Conservation (phyloP, 192 early-diverging fungal species). For the Lobosporangium transversale region DNA sequence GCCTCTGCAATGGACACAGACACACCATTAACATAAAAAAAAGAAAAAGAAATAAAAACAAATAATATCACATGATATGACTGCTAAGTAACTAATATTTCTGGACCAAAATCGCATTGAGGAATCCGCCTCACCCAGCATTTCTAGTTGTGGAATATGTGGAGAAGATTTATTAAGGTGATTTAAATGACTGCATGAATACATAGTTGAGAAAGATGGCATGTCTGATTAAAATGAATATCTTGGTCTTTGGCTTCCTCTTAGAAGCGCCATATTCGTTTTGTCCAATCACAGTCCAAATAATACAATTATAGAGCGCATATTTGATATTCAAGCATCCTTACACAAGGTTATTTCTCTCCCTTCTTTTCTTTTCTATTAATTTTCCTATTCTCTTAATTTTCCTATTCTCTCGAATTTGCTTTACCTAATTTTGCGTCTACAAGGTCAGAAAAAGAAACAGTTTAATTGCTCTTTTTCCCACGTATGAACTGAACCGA, state of each 20-base stretch:
- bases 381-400: neutral
- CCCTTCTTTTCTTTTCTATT: neutral
- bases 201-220: no score
- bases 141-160: no score
- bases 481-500: no score
- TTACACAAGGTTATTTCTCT: neutral
- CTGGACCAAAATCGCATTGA: no score
- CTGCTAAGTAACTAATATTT: neutral
- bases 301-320: neutral
- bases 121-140: no score
- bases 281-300: neutral
- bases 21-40: conserved; percentile 24
- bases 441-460: neutral
- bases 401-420: neutral
- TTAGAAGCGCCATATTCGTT: neutral
- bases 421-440: neutral
- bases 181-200: no score
- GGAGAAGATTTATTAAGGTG: no score
- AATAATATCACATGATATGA: no score
- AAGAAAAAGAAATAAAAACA: conserved; percentile 6
- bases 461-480: no score
- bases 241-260: no score
- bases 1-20: no score
- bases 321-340: neutral
- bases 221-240: no score